Conservation (phyloP, 2,329 filamentous ascomycete genomes). For the Botrytis byssoidea region DNA sequence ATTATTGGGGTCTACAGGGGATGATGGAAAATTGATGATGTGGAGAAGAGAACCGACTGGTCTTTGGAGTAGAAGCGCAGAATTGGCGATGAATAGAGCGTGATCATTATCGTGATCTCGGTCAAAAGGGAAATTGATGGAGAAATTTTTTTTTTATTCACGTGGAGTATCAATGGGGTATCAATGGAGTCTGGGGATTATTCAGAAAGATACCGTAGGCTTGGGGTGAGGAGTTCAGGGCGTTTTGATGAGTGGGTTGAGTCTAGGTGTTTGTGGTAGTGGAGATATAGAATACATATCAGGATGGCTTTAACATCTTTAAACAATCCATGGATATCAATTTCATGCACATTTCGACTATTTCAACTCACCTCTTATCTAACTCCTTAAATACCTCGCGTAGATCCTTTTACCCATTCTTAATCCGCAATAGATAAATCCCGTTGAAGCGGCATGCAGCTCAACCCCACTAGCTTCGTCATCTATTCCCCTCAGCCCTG, state of each 20-base stretch:
- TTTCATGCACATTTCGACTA: neutral
- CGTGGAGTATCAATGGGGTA: neutral
- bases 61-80: constrained; percentile 36
- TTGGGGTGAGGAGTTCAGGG: neutral
- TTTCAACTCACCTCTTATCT: neutral
- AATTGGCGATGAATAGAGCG: constrained; percentile 34
- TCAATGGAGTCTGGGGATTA: neutral
- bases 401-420: neutral
- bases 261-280: neutral
- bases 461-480: constrained; percentile 16
- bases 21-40: constrained; percentile 66
- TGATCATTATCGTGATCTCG: neutral
- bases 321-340: neutral
- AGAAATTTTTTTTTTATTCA: too few species aligned
- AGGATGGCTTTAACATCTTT: neutral
- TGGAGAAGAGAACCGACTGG: constrained; percentile 51
- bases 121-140: neutral
- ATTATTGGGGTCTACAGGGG: constrained; percentile 71
- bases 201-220: neutral
- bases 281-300: neutral
- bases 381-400: neutral
- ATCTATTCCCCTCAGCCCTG: constrained; percentile 1
- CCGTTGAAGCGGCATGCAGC: constrained; percentile 12
- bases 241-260: neutral
- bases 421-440: neutral